Evolutionary conservation across 73 alveolate genomes (phyloP), one percentile per base, ranked within the genome.

Genomic region (Paramecium bursaria): DNA sequence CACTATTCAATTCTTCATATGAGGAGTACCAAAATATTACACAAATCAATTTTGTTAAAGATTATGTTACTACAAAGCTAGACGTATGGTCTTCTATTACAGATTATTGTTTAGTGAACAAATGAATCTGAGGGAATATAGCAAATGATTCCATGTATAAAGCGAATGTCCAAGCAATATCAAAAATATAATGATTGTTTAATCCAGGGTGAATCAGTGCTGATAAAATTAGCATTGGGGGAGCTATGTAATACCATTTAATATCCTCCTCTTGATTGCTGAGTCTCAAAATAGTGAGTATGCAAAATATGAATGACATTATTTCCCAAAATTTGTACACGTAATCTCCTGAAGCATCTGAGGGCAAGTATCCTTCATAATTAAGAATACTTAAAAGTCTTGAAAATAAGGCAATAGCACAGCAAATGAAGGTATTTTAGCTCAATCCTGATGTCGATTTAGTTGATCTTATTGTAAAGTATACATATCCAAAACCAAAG

Each of bases 61-160:
- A 27, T 54, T 79, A 23, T 22, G 89, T 53, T 13, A 73, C 73
- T 10, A 79, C 89, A 54, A 53, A 79, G 30, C 54, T 61, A 3
- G 89, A 79, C 17, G 96, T 91, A 33, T 75, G 89, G 79, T 49
- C 44, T 87, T 91, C 96, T 21, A 91, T 91, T 61, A 77, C 86
- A 33, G 94, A 87, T 57, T 88, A 88, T 91, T 88, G 79, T 44
- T 49, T 80, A 35, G 86, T 60, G 57, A 88, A 88, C 21, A 88
- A 55, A 48, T 82, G 87, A 33, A 85, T 85, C 74, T 88, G 75
- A 21, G 94, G 92, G 31, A 85, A 86, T 31, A 88, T 73, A 10
- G 94, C 94, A 50, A 88, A 48, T 57, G 91, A 82, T 88, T 88
- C 92, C 87, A 88, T 57, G 49, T 88, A 88, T 60, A 88, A 74